Percentiles rank a stretch among this genome's conserved stretches.
Conservation (phyloP, 345 rosid genomes). For the Pelargonium nanum region DNA sequence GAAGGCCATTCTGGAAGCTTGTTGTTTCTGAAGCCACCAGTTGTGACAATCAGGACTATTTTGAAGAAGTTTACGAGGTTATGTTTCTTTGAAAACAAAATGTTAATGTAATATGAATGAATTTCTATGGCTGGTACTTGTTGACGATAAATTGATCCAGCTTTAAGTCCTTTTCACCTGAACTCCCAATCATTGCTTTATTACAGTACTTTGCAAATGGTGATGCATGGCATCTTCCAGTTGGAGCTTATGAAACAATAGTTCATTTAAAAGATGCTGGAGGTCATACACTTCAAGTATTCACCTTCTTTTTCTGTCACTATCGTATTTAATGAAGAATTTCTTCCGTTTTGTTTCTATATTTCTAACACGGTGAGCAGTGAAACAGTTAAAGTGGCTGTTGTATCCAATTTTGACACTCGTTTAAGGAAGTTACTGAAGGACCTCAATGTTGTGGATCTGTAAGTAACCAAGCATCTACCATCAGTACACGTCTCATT, state of each 20-base stretch:
- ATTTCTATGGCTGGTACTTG: neutral
- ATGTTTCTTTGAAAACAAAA: slow-evolving; percentile 4
- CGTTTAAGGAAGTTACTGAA: slow-evolving; percentile 68
- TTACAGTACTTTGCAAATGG: slow-evolving; percentile 70
- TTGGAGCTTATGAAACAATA: slow-evolving; percentile 58
- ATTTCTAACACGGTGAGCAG: slow-evolving; percentile 15
- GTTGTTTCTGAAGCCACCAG: slow-evolving; percentile 85
- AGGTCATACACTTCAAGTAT: slow-evolving; percentile 41
- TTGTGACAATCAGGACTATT: slow-evolving; percentile 51
- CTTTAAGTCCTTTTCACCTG: neutral
- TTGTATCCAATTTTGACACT: slow-evolving; percentile 77
- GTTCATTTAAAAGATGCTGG: slow-evolving; percentile 61
- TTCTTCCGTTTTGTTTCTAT: slow-evolving; percentile 14
- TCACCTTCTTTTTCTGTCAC: slow-evolving; percentile 20
- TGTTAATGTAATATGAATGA: neutral
- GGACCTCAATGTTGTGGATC: slow-evolving; percentile 62
- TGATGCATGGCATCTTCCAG: slow-evolving; percentile 81
- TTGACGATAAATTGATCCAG: neutral
- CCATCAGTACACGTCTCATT: too few species aligned
- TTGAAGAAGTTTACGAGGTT: slow-evolving; percentile 84
- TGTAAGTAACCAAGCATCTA: slow-evolving; percentile 37
- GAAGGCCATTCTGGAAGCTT: slow-evolving; percentile 76
- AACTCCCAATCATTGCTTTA: neutral
- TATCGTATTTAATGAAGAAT: slow-evolving; percentile 3
- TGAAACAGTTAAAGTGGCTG: slow-evolving; percentile 74